phyloP scores from a whole-genome alignment of 768 basidiomycete species.

The Pleurotus eryngii region DNA sequence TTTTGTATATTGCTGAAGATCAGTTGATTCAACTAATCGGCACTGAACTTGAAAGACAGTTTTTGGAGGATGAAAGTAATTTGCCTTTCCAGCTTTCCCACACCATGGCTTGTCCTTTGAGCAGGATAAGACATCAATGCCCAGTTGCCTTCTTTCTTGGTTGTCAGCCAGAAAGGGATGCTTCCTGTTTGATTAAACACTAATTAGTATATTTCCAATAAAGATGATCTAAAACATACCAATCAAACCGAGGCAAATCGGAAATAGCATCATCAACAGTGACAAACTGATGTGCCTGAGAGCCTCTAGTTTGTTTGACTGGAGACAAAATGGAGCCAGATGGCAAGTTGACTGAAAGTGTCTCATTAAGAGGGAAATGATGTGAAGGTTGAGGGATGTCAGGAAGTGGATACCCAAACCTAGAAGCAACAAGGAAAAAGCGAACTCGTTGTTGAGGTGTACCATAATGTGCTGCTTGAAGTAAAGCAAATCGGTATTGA shows the following conservation, averaged over 20 bases:
- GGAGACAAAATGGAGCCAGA: conserved; percentile 37
- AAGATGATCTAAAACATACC: conserved; percentile 36
- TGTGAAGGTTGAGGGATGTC: conserved; percentile 56
- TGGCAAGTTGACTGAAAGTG: conserved; percentile 50
- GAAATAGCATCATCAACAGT: conserved; percentile 70
- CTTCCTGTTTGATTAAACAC: too few relatives aligned
- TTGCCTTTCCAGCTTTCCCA: conserved; percentile 29
- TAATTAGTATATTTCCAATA: too few relatives aligned
- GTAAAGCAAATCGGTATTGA: conserved; percentile 45
- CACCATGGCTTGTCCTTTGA: conserved; percentile 28
- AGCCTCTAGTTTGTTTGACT: conserved; percentile 44
- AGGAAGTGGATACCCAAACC: conserved; percentile 39
- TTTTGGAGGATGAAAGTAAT: conserved; percentile 31
- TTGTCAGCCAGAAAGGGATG: too few relatives aligned
- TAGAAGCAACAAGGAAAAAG: conserved; percentile 52
- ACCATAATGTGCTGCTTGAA: conserved; percentile 57
- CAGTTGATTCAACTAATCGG: conserved; percentile 37
- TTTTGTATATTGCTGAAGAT: conserved; percentile 70
- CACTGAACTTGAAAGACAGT: conserved; percentile 47
- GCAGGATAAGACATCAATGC: conserved; percentile 35
- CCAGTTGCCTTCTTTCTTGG: too few relatives aligned
- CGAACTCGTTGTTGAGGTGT: conserved; percentile 52
- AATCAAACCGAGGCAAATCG: conserved; percentile 72
- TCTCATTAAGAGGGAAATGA: conserved; percentile 39
- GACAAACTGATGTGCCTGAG: conserved; percentile 54